phyloP scores from a whole-genome alignment of 345 rosid genomes.

The Trapa incisa region DNA sequence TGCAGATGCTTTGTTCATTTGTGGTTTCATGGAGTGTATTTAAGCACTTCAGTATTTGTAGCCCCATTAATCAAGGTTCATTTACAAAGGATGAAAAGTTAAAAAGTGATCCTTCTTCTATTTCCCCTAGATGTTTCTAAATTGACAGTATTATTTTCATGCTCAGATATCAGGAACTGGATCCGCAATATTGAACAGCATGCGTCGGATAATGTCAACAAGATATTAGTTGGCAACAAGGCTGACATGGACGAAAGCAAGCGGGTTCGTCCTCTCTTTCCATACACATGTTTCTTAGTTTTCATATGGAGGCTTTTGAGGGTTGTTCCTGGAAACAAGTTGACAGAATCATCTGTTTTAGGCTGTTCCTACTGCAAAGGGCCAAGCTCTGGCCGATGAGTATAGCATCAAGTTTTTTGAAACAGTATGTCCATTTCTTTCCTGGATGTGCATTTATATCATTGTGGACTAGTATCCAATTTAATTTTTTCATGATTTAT shows the following conservation, averaged over 20 bases:
- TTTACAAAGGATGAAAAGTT: too few relatives aligned
- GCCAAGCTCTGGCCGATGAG: slow-evolving; percentile 78
- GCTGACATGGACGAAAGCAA: slow-evolving; percentile 99
- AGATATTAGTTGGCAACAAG: slow-evolving; percentile 88
- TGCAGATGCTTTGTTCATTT: too few relatives aligned
- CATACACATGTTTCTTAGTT: too few relatives aligned
- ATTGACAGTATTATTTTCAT: not conserved
- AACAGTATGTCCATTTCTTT: slow-evolving; percentile 39
- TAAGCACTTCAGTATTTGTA: not conserved
- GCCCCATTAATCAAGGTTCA: too few relatives aligned
- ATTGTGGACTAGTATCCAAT: too few relatives aligned
- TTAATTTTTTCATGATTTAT: too few relatives aligned
- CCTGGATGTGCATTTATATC: too few relatives aligned
- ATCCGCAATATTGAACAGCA: slow-evolving; percentile 96
- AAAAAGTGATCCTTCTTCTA: not conserved
- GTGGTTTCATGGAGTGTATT: not conserved
- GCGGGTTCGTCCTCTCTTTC: slow-evolving; percentile 35
- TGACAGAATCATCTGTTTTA: slow-evolving; percentile 4
- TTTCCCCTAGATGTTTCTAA: too few relatives aligned
- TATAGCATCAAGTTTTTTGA: slow-evolving; percentile 73
- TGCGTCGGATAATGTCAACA: slow-evolving; percentile 94
- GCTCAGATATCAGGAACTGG: slow-evolving; percentile 93
- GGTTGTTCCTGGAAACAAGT: not conserved
- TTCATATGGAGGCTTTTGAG: too few relatives aligned
- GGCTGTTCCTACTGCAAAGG: slow-evolving; percentile 77